Evolutionary conservation across 345 rosid genomes (phyloP), one percentile per base, ranked within the genome.

Genomic region (Kernera saxatilis): DNA sequence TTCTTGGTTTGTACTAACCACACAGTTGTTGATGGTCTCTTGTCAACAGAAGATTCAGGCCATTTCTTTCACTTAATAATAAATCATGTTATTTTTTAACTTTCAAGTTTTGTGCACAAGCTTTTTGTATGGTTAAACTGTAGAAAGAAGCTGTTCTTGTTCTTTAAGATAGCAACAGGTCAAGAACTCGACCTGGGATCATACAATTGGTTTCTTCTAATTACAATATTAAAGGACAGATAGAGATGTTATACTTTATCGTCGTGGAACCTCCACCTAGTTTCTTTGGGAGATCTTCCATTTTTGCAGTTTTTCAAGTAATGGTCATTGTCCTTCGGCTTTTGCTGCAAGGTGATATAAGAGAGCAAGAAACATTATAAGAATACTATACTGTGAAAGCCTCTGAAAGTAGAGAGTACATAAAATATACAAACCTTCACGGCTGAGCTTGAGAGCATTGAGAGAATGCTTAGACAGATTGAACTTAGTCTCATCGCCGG

Each of bases 241-340:
- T 11, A 5, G 49, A 61, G 56, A 50, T 57, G 37, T 54, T 84
- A 94, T 59, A 94, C 96, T 81, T 93, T 93, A 65, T 93, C 97
- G 35, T 91, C 99, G 57, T 94, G 98, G 82, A 94, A 94, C 86
- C 97, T 83, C 99, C 99, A 94, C 84, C 96, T 87, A 33, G 99
- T 94, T 87, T 94, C 97, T 86, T 91, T 94, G 0, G 99, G 99
- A 70, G 98, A 91, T 71, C 90, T 81, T 14, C 99, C 99, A 44
- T 91, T 92, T 75, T 92, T 87, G 77, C 99, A 94, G 78, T 88
- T 91, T 92, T 79, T 89, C 64, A 91, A 90, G 73, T 94, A 94
- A 23, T 93, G 96, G 62, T 91, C 98, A 11, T 91, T 94, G 81
- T 89, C 98, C 83, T 89, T 96, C 3, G 98, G 98, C 57, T 89